phyloP scores from a whole-genome alignment of 2,329 filamentous ascomycete species.

The Neoascochyta sp. region DNA sequence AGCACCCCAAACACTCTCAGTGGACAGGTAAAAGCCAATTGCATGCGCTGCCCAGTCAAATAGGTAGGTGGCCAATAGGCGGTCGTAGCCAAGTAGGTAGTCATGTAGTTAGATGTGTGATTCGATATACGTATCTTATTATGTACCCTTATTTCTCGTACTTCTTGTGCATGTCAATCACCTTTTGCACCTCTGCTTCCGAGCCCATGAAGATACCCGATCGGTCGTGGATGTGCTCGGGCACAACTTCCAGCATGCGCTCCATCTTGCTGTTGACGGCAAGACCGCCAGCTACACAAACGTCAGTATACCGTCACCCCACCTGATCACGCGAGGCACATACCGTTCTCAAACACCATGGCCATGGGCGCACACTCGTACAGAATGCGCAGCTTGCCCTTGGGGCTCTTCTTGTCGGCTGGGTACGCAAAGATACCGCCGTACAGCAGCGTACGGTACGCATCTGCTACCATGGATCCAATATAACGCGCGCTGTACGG shows the following conservation, averaged over 20 bases:
- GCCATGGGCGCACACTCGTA: slow-evolving; percentile 99
- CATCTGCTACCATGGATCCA: slow-evolving; percentile 96
- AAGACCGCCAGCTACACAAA: slow-evolving; percentile 71
- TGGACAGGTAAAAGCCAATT: too few species aligned
- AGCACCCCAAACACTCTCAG: too few species aligned
- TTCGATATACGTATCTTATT: too few species aligned
- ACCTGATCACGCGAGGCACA: slow-evolving; percentile 34
- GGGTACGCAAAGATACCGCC: slow-evolving; percentile 98
- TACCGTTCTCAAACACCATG: slow-evolving; percentile 97
- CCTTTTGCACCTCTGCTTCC: slow-evolving; percentile 91
- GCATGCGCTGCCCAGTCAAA: too few species aligned
- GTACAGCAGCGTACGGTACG: slow-evolving; percentile 91
- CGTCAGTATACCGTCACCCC: slow-evolving; percentile 10
- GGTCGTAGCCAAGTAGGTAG: too few species aligned
- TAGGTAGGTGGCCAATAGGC: too few species aligned
- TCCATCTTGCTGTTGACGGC: slow-evolving; percentile 88
- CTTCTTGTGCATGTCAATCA: slow-evolving; percentile 75
- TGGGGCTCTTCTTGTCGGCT: slow-evolving; percentile 95
- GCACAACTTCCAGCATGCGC: slow-evolving; percentile 83
- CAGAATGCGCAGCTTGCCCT: slow-evolving; percentile 94
- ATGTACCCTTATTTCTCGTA: slow-evolving; percentile 34
- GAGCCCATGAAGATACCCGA: slow-evolving; percentile 96
- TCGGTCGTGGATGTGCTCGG: slow-evolving; percentile 90
- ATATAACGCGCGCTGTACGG: slow-evolving; percentile 96
- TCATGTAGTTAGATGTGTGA: too few species aligned